Percentiles rank a stretch among this genome's conserved stretches.
phyloP scores from a whole-genome alignment of 371 early-diverging fungal species.

The Parasitella parasitica region DNA sequence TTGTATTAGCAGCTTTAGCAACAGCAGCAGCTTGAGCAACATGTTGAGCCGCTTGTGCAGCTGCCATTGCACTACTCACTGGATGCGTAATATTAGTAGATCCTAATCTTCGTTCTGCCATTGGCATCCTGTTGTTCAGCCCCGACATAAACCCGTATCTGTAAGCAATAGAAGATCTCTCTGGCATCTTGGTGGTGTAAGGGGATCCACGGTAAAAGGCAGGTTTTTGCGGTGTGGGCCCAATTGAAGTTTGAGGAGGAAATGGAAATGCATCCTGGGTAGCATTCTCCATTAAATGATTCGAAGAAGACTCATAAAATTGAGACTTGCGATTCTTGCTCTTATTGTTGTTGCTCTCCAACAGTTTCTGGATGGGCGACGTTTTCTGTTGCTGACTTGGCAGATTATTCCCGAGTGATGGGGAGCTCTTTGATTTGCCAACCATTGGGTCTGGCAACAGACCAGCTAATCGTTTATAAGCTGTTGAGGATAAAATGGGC shows the following conservation, averaged over 20 bases:
- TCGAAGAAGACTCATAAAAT: slow-evolving; percentile 1
- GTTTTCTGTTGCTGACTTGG: slow-evolving; percentile 4
- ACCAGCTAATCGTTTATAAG: slow-evolving; percentile 31
- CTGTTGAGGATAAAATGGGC: slow-evolving; percentile 25
- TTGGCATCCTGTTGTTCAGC: background rate
- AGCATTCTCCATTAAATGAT: background rate
- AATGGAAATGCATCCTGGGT: background rate
- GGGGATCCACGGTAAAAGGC: slow-evolving; percentile 22
- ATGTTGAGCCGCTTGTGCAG: background rate
- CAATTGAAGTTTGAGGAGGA: background rate
- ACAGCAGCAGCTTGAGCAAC: background rate
- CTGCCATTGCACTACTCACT: background rate
- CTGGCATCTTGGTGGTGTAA: slow-evolving; percentile 14
- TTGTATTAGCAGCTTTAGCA: background rate
- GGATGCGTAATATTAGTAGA: slow-evolving; percentile 3
- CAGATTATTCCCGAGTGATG: slow-evolving; percentile 16
- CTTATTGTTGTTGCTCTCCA: background rate
- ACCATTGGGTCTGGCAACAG: slow-evolving; percentile 27
- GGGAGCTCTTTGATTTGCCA: slow-evolving; percentile 34
- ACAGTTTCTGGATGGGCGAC: slow-evolving; percentile 11
- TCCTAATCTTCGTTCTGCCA: background rate
- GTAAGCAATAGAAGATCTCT: slow-evolving; percentile 13
- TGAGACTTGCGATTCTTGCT: slow-evolving; percentile 8
- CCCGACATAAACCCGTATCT: slow-evolving; percentile 22
- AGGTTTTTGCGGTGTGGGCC: background rate